Evolutionary conservation across 768 basidiomycete species (phyloP), one percentile per base, ranked within the genome.

Genomic region (Russula sp.): DNA sequence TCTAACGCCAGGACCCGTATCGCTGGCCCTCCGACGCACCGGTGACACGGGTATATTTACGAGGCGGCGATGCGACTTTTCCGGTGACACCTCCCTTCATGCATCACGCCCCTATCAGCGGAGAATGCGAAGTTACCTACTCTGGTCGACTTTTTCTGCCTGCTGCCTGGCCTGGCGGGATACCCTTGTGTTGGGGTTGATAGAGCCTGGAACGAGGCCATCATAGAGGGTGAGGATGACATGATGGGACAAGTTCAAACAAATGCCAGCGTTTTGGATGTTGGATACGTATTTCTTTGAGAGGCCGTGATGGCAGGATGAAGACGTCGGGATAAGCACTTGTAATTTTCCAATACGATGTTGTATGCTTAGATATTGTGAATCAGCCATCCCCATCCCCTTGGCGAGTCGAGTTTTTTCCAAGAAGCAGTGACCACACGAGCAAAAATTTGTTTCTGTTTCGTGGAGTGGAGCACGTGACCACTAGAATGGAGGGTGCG

Each of bases 41-140:
- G 47, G 11, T 9, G 46, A 41, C 61, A 25, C 52, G 56, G 50
- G 51, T n/a, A 36, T 58, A 36, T 39, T 42, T 49, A 63, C 56
- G 61, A 56, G 42, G 48, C 47, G 34, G 29, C 22, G 20, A 64
- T 50, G 25, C 42, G 11, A 35, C 45, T 5, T 56, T 56, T n/a
- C 35, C 4, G 39, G 14, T 34, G 18, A n/a, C 25, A n/a, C 36
- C 13, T 13, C 50, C 46, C 34, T 59, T 36, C 50, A 32, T 25
- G n/a, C 34, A 25, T 54, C 47, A 49, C 54, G 38, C 53, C 58
- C 65, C 57, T 58, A 58, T 64, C 51, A 50, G 46, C 49, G 45
- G 61, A 45, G 51, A 51, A 43, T 56, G 29, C 9, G 51, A 52
- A 39, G 47, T 45, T 22, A 51, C 45, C 35, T 29, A 22, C 35